phyloP scores from a whole-genome alignment of 192 early-diverging fungal species.

The Coemansia sp. region DNA sequence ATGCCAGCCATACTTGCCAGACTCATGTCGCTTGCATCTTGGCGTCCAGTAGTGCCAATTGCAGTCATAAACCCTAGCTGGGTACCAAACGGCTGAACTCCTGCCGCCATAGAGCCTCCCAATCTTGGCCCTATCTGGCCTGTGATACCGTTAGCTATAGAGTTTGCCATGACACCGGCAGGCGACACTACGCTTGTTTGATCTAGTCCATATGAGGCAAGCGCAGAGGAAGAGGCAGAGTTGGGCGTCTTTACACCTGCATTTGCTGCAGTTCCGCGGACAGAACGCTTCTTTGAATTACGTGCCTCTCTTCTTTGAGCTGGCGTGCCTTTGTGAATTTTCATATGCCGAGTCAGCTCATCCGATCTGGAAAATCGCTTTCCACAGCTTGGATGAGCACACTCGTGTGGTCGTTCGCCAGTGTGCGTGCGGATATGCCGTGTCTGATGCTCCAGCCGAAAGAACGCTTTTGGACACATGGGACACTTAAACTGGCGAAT shows the following conservation, averaged over 20 bases:
- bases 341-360: slow-evolving; percentile 75
- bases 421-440: slow-evolving; percentile 84
- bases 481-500: slow-evolving; percentile 69
- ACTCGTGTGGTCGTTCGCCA: slow-evolving; percentile 80
- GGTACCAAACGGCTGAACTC: slow-evolving; percentile 12
- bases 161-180: neutral
- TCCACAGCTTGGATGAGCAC: slow-evolving; percentile 72
- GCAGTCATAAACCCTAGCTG: slow-evolving; percentile 22
- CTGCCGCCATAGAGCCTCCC: neutral
- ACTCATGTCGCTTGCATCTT: slow-evolving; percentile 24
- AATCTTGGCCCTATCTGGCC: neutral
- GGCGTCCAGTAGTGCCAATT: slow-evolving; percentile 5
- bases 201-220: neutral
- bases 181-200: neutral
- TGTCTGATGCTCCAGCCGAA: slow-evolving; percentile 76
- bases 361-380: slow-evolving; percentile 78
- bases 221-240: neutral
- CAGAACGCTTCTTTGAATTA: slow-evolving; percentile 34
- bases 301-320: slow-evolving; percentile 43
- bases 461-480: slow-evolving; percentile 73
- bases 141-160: slow-evolving; percentile 6
- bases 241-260: neutral
- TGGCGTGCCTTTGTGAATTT: slow-evolving; percentile 47
- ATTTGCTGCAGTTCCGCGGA: slow-evolving; percentile 16
- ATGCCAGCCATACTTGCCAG: slow-evolving; percentile 29